Percentiles rank a stretch among this genome's conserved stretches.
phyloP scores from a whole-genome alignment of 805 yeast genomes.

The Diddensiella santjacobensis region DNA sequence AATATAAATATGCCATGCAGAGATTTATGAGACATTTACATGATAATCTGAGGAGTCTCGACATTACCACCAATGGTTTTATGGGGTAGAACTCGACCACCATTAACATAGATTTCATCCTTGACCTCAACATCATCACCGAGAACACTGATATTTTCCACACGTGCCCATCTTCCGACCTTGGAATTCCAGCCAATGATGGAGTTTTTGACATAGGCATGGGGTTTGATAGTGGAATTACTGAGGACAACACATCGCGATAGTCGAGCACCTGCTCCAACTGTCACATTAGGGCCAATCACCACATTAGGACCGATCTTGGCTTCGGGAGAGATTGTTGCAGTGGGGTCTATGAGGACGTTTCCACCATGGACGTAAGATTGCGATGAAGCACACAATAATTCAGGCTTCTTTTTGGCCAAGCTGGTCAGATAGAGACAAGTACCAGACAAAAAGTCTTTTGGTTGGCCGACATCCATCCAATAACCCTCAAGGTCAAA shows the following conservation, averaged over 20 bases:
- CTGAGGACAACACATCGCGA: slow-evolving; percentile 90
- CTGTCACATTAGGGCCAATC: slow-evolving; percentile 91
- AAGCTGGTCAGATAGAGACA: slow-evolving; percentile 84
- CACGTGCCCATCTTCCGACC: slow-evolving; percentile 98
- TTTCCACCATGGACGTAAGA: slow-evolving; percentile 83
- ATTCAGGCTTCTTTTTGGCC: slow-evolving; percentile 71
- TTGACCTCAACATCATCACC: slow-evolving; percentile 99
- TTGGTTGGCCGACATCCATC: slow-evolving; percentile 99
- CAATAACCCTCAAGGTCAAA: slow-evolving; percentile 98
- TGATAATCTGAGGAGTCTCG: slow-evolving; percentile 96
- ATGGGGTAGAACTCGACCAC: slow-evolving; percentile 99
- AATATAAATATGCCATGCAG: not conserved
- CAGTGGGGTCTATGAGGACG: slow-evolving; percentile 92
- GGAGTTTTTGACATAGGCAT: slow-evolving; percentile 96
- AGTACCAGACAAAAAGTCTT: slow-evolving; percentile 97
- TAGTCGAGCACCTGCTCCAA: slow-evolving; percentile 98
- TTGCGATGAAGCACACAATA: slow-evolving; percentile 57
- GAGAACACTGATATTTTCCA: slow-evolving; percentile 94
- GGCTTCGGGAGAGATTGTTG: slow-evolving; percentile 86
- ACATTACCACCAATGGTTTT: slow-evolving; percentile 93
- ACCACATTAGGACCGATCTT: slow-evolving; percentile 98
- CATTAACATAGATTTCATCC: slow-evolving; percentile 98
- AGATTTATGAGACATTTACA: too few relatives aligned
- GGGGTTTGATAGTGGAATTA: slow-evolving; percentile 90
- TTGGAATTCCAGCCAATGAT: slow-evolving; percentile 99